These are phyloP conservation scores for Eurotiales sp. DNA, from an alignment of 2,329 filamentous ascomycete genomes.

Conservation along the genomic window DNA sequence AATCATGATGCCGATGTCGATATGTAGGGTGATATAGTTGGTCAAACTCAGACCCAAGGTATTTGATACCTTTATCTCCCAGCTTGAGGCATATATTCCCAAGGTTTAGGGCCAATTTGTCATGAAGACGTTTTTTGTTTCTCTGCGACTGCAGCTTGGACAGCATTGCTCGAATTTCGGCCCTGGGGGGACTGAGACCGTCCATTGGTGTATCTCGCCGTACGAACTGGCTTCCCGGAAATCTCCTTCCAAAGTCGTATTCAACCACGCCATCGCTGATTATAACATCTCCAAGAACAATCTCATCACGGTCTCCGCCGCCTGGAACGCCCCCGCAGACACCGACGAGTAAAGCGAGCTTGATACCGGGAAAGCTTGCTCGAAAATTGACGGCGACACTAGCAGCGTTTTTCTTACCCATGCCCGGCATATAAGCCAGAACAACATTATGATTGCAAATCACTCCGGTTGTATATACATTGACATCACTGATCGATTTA, in stretches of 20 bases:
- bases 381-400: slow-evolving; percentile 23
- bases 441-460: slow-evolving; percentile 36
- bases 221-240: slow-evolving; percentile 15
- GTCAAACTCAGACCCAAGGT: slow-evolving; percentile 26
- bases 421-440: slow-evolving; percentile 23
- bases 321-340: slow-evolving; percentile 35
- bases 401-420: not conserved
- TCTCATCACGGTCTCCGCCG: slow-evolving; percentile 2
- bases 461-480: slow-evolving; percentile 28
- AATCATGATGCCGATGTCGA: slow-evolving; percentile 27
- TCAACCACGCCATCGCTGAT: slow-evolving; percentile 23
- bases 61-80: slow-evolving; percentile 12
- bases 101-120: slow-evolving; percentile 13
- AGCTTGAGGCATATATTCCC: slow-evolving; percentile 18
- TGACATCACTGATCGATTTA: slow-evolving; percentile 21
- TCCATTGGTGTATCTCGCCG: slow-evolving; percentile 25
- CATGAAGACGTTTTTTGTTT: not conserved
- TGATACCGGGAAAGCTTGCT: slow-evolving; percentile 30
- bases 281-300: slow-evolving; percentile 20
- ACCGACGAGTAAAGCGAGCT: slow-evolving; percentile 34
- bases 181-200: slow-evolving; percentile 23
- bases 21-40: slow-evolving; percentile 27
- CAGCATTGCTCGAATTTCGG: slow-evolving; percentile 27
- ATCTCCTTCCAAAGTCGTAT: slow-evolving; percentile 24
- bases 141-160: slow-evolving; percentile 11